Evolutionary conservation across 768 basidiomycete species (phyloP).

Genomic region (Chalciporus chontae): DNA sequence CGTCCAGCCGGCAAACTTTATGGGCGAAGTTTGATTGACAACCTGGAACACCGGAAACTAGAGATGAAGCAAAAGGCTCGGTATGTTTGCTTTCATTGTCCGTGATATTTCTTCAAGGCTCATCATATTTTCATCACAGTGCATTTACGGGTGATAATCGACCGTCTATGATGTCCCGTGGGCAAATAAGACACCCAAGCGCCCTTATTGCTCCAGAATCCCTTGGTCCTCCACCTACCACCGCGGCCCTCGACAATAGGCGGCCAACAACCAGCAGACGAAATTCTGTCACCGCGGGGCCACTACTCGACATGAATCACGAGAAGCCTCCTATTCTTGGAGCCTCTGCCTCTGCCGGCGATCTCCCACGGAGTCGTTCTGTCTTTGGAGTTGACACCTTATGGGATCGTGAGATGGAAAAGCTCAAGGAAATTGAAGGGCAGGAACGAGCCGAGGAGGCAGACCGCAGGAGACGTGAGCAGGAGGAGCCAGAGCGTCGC

Average conservation of each 20-base stretch:
- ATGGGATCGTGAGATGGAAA: slow-evolving; percentile 86
- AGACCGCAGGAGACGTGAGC: slow-evolving; percentile 44
- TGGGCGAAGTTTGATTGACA: slow-evolving; percentile 88
- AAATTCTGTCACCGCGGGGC: slow-evolving; percentile 53
- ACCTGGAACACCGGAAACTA: slow-evolving; percentile 78
- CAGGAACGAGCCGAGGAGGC: slow-evolving; percentile 58
- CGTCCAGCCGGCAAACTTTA: slow-evolving; percentile 81
- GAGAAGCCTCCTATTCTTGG: slow-evolving; percentile 31
- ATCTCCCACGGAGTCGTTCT: slow-evolving; percentile 53
- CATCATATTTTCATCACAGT: slow-evolving; percentile 37
- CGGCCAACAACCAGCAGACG: slow-evolving; percentile 42
- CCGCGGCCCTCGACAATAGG: slow-evolving; percentile 44
- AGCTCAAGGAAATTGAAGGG: slow-evolving; percentile 74
- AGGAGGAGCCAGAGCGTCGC: slow-evolving; percentile 39
- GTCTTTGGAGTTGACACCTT: slow-evolving; percentile 93
- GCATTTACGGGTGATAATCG: slow-evolving; percentile 86
- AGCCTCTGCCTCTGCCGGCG: slow-evolving; percentile 30
- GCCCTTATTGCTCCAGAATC: slow-evolving; percentile 74
- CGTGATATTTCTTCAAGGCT: slow-evolving; percentile 1
- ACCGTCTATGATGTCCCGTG: slow-evolving; percentile 90
- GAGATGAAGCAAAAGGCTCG: slow-evolving; percentile 80
- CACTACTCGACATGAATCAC: slow-evolving; percentile 62
- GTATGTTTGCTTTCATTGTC: slow-evolving; percentile 39
- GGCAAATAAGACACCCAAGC: slow-evolving; percentile 47
- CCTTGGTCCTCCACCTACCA: slow-evolving; percentile 46